These are phyloP conservation scores for Chalciporus sphaerocephalus DNA, from an alignment of 768 basidiomycete genomes.

Conservation along the genomic window DNA sequence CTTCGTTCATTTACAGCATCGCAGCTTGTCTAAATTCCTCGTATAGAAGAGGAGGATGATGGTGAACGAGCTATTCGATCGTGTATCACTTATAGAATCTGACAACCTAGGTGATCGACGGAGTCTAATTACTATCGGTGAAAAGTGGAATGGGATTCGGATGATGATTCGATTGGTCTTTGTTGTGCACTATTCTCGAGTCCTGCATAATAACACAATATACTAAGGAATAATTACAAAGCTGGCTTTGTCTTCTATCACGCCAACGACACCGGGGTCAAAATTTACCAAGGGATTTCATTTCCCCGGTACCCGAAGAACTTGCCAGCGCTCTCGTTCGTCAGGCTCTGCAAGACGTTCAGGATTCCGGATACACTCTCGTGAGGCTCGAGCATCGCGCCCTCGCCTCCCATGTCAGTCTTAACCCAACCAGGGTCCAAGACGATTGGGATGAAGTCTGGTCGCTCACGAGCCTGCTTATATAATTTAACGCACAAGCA, in stretches of 20 bases:
- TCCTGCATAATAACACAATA: background rate
- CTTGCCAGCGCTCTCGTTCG: conserved; percentile 5
- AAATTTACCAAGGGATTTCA: conserved; percentile 13
- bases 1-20: no score
- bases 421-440: conserved; percentile 97
- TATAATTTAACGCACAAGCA: conserved; percentile 10
- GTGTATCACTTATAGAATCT: no score
- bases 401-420: conserved; percentile 37
- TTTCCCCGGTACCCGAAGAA: conserved; percentile 8
- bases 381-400: conserved; percentile 28
- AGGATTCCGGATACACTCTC: conserved; percentile 29
- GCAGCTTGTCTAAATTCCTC: no score
- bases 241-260: background rate
- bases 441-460: conserved; percentile 50
- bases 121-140: no score
- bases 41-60: no score
- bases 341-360: background rate
- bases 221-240: background rate
- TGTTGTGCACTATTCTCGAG: no score
- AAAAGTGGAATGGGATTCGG: no score
- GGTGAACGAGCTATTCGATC: no score
- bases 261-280: background rate
- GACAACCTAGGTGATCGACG: no score
- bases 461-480: conserved; percentile 13
- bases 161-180: no score